A percentile compares a stretch with the other conserved stretches of the same genome.
These are phyloP conservation scores for Stenocarpella maydis DNA, from an alignment of 2,329 filamentous ascomycete genomes.

Conservation along the genomic window DNA sequence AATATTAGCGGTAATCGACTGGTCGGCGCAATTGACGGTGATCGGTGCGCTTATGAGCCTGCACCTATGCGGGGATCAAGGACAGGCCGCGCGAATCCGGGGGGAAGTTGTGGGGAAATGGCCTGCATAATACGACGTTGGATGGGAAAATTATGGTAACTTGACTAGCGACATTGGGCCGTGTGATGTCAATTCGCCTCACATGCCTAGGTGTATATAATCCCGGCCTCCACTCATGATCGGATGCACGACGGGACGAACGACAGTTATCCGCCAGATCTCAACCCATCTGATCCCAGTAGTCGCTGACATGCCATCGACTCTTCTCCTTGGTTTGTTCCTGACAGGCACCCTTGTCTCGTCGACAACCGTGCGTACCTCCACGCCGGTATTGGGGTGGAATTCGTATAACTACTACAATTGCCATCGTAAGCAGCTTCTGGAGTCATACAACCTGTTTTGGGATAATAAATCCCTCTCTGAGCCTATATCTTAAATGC, in stretches of 20 bases:
- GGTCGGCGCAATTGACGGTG: constrained; percentile 21
- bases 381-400: constrained; percentile 60
- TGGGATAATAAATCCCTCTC: no score
- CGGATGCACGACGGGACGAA: background rate
- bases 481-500: no score
- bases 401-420: constrained; percentile 67
- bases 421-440: no score
- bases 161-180: constrained; percentile 3
- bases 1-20: constrained; percentile 13
- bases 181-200: background rate
- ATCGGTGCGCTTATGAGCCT: constrained; percentile 28
- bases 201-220: background rate
- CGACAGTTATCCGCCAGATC: background rate
- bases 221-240: background rate
- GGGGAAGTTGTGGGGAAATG: constrained; percentile 14
- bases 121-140: constrained; percentile 16
- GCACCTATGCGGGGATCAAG: constrained; percentile 21
- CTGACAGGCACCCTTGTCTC: constrained; percentile 28
- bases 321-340: constrained; percentile 14
- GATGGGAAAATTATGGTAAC: constrained; percentile 10
- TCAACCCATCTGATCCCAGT: background rate
- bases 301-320: background rate
- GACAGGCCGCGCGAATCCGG: constrained; percentile 3
- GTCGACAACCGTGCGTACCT: constrained; percentile 29
- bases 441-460: no score